A percentile compares a stretch with the other conserved stretches of the same genome.
Conservation (phyloP, 306 rosid species). For the Gynostemma pentaphyllum region DNA sequence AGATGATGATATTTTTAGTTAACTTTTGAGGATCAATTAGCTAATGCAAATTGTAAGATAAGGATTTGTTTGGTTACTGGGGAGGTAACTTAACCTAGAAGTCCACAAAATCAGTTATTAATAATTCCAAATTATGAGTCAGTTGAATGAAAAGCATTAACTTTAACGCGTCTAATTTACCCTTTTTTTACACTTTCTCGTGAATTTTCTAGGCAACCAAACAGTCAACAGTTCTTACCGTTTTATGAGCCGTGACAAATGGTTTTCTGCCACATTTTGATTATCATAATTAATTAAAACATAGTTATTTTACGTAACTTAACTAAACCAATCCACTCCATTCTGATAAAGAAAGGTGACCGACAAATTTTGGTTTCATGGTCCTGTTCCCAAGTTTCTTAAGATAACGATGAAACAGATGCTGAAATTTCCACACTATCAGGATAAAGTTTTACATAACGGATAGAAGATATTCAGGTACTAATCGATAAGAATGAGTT, state of each 20-base stretch:
- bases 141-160: background rate
- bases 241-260: background rate
- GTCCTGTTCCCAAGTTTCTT: too few species aligned
- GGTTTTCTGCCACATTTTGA: background rate
- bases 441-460: background rate
- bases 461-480: too few species aligned
- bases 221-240: background rate
- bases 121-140: background rate
- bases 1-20: background rate
- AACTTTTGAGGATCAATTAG: background rate
- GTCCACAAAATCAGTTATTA: background rate
- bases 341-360: too few species aligned
- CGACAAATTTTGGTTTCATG: background rate
- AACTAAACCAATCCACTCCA: too few species aligned
- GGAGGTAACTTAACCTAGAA: background rate
- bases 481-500: too few species aligned
- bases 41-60: too few species aligned
- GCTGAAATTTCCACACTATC: background rate
- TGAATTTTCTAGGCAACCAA: background rate
- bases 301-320: too few species aligned
- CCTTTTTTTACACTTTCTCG: background rate
- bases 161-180: too few species aligned
- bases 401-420: background rate
- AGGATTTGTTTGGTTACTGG: too few species aligned
- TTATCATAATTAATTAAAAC: background rate